phyloP scores from a whole-genome alignment of 345 rosid genomes.

The Erysimum cheiranthoides region DNA sequence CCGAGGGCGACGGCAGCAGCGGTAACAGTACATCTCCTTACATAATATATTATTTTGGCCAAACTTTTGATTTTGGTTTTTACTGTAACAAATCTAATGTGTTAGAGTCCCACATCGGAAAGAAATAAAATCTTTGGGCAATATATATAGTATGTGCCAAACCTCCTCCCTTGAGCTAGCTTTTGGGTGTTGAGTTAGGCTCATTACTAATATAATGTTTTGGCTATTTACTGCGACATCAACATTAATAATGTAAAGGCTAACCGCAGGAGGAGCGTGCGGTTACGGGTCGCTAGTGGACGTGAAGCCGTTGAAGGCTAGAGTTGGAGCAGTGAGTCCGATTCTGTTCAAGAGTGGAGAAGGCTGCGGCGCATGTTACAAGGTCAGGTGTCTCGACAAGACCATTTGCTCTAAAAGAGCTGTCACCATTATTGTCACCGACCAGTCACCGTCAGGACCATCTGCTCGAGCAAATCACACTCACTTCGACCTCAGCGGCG shows the following conservation, averaged over 20 bases:
- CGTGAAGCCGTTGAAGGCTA: constrained; percentile 79
- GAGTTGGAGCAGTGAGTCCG: constrained; percentile 95
- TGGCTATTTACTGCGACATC: background rate
- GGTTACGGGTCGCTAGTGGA: constrained; percentile 93
- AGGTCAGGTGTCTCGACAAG: constrained; percentile 75
- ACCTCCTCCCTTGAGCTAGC: no score
- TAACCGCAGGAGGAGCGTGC: constrained; percentile 85
- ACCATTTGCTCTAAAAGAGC: constrained; percentile 80
- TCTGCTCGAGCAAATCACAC: constrained; percentile 64
- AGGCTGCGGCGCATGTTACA: constrained; percentile 97
- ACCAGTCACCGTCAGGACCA: constrained; percentile 75
- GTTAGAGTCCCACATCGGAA: no score
- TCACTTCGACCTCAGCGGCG: constrained; percentile 96
- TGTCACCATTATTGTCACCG: constrained; percentile 89
- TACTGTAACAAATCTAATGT: no score
- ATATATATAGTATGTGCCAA: no score
- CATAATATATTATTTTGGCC: background rate
- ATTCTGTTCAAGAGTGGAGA: constrained; percentile 80
- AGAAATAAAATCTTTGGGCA: no score
- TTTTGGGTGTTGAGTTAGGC: no score
- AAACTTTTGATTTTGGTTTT: background rate
- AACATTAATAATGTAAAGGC: background rate
- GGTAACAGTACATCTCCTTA: constrained; percentile 53
- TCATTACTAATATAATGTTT: no score
- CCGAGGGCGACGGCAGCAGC: constrained; percentile 97